Conservation (phyloP, 331 rosid species). For the Quercus phellos region DNA sequence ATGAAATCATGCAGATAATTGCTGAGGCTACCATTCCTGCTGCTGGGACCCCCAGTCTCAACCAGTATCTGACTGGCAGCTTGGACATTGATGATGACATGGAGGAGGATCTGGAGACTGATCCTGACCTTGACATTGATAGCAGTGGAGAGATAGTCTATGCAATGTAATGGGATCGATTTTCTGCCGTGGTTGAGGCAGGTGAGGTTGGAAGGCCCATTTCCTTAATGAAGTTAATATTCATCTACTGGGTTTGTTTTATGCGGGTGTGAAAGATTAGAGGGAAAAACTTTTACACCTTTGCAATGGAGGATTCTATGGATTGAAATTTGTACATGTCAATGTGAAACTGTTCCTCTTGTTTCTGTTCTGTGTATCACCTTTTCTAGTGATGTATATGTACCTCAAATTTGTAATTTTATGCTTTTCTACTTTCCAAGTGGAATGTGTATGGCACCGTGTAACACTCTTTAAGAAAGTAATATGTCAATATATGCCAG, state of each 20-base stretch:
- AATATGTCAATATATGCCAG: not conserved
- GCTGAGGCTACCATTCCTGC: conserved; percentile 80
- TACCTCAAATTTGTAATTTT: conserved; percentile 13
- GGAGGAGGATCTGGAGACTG: conserved; percentile 78
- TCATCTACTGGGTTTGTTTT: conserved; percentile 1
- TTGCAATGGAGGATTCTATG: conserved; percentile 17
- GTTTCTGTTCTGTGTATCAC: conserved; percentile 8
- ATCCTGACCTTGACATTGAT: conserved; percentile 80
- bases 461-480: not conserved
- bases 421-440: conserved; percentile 4
- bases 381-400: conserved; percentile 9
- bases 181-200: not conserved
- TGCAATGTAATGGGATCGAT: conserved; percentile 50
- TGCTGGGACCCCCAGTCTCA: conserved; percentile 59
- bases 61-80: conserved; percentile 69
- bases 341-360: conserved; percentile 23
- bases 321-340: conserved; percentile 7
- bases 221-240: conserved; percentile 9
- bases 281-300: conserved; percentile 11
- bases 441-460: conserved; percentile 15
- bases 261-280: conserved; percentile 27
- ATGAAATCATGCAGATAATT: conserved; percentile 90
- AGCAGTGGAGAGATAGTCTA: conserved; percentile 91
- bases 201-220: not conserved
- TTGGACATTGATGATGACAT: conserved; percentile 87